Percentiles rank a stretch among this genome's conserved stretches.
Conservation (phyloP, 352 stramenopile genomes). For the Ophiocytium majus region DNA sequence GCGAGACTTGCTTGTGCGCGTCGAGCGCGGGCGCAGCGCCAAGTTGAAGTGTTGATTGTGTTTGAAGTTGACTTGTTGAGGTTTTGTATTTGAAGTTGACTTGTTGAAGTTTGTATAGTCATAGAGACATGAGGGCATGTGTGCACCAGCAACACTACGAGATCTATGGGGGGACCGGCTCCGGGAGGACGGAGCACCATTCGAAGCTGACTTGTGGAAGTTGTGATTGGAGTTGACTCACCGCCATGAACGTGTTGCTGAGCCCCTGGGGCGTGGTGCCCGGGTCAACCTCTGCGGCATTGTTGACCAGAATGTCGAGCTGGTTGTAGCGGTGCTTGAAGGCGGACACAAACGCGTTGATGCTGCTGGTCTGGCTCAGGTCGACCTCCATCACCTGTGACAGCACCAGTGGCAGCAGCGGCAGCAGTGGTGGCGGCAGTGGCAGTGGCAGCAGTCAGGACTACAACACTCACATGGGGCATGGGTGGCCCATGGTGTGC, state of each 20-base stretch:
- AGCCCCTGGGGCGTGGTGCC: neutral
- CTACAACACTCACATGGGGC: too few relatives aligned
- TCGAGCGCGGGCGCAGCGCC: neutral
- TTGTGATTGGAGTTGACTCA: neutral
- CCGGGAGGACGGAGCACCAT: neutral
- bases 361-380: neutral
- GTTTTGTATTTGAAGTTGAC: neutral
- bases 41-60: neutral
- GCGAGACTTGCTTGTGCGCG: too few relatives aligned
- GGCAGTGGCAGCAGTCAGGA: too few relatives aligned
- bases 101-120: neutral
- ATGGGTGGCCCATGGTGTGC: too few relatives aligned
- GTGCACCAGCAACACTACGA: neutral
- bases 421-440: too few relatives aligned
- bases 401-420: too few relatives aligned
- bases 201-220: neutral
- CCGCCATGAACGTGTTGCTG: neutral
- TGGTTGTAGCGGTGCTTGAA: neutral
- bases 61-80: neutral
- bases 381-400: conserved; percentile 24
- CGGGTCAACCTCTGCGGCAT: neutral
- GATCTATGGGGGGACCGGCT: neutral
- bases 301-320: conserved; percentile 20
- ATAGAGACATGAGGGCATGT: neutral
- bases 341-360: neutral